These are phyloP conservation scores for Tranzscheliella williamsii DNA, from an alignment of 1,284 basidiomycete species.

Conservation along the genomic window DNA sequence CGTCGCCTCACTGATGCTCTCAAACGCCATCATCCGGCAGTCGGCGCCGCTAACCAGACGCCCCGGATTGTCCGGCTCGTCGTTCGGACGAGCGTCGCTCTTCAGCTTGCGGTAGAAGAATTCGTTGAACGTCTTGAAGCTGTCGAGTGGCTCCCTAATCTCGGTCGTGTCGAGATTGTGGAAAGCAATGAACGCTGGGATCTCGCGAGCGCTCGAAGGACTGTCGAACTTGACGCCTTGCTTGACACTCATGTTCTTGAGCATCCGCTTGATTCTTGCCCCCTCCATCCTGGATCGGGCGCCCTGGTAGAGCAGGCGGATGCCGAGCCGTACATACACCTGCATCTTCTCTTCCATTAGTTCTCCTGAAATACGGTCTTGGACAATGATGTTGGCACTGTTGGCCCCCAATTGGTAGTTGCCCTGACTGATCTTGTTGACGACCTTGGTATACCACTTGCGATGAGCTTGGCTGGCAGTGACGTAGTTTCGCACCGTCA, in stretches of 20 bases:
- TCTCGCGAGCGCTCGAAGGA: slow-evolving; percentile 80
- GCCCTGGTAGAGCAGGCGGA: slow-evolving; percentile 88
- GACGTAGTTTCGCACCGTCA: slow-evolving; percentile 83
- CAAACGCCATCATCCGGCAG: slow-evolving; percentile 91
- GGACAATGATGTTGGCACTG: slow-evolving; percentile 80
- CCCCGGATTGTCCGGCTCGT: slow-evolving; percentile 72
- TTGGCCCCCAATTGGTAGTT: slow-evolving; percentile 86
- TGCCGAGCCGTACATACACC: slow-evolving; percentile 89
- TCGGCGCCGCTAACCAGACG: slow-evolving; percentile 86
- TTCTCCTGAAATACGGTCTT: slow-evolving; percentile 76
- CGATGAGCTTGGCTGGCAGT: slow-evolving; percentile 93
- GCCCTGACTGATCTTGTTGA: slow-evolving; percentile 74
- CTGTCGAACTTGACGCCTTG: slow-evolving; percentile 92
- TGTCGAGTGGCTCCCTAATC: slow-evolving; percentile 77
- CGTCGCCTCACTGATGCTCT: slow-evolving; percentile 80
- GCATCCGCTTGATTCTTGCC: slow-evolving; percentile 74
- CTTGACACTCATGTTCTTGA: slow-evolving; percentile 89
- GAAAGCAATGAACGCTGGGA: slow-evolving; percentile 85
- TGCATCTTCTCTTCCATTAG: slow-evolving; percentile 97
- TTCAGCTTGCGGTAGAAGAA: slow-evolving; percentile 94
- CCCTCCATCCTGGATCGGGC: slow-evolving; percentile 88
- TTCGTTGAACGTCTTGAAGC: slow-evolving; percentile 84
- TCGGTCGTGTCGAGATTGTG: slow-evolving; percentile 82
- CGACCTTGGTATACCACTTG: slow-evolving; percentile 91
- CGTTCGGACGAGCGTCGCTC: slow-evolving; percentile 76